Evolutionary conservation across 1,284 basidiomycete species (phyloP).

Genomic region (Sanghuangporus sanghuang): DNA sequence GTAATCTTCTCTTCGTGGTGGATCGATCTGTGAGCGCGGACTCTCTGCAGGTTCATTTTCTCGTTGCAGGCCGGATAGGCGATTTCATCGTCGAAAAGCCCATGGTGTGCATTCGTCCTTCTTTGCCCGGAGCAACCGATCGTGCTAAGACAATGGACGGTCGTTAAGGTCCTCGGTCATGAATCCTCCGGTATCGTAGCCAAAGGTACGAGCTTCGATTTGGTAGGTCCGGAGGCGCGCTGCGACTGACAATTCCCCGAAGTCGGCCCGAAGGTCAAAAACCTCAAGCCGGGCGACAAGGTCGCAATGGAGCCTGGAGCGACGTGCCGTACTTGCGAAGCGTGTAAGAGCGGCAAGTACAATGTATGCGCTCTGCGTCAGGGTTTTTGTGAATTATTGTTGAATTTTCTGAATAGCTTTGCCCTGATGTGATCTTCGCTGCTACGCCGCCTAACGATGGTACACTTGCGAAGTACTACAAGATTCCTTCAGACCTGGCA

Average conservation of each 20-base stretch:
- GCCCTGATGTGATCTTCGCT: slow-evolving; percentile 76
- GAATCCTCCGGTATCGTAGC: slow-evolving; percentile 50
- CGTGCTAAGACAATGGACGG: background rate
- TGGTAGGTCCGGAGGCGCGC: background rate
- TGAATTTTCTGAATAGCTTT: slow-evolving; percentile 41
- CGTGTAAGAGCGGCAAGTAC: slow-evolving; percentile 77
- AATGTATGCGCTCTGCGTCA: slow-evolving; percentile 41
- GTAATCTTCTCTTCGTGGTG: slow-evolving; percentile 5
- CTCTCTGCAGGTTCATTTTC: slow-evolving; percentile 60
- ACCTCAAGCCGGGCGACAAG: slow-evolving; percentile 77
- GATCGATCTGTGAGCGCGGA: slow-evolving; percentile 12
- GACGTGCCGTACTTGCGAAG: slow-evolving; percentile 66
- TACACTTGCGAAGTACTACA: slow-evolving; percentile 80
- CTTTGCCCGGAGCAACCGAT: background rate
- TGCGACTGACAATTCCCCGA: slow-evolving; percentile 10
- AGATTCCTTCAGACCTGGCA: slow-evolving; percentile 67
- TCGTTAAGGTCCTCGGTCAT: slow-evolving; percentile 46
- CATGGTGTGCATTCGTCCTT: slow-evolving; percentile 47
- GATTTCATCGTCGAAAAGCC: slow-evolving; percentile 74
- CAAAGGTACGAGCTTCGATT: slow-evolving; percentile 23
- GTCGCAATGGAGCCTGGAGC: slow-evolving; percentile 85
- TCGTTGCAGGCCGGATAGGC: slow-evolving; percentile 72
- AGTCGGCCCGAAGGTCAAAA: slow-evolving; percentile 70
- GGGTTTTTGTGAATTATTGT: background rate
- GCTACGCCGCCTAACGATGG: slow-evolving; percentile 90